Percentiles rank a stretch among this genome's conserved stretches.
Evolutionary conservation across 2,329 filamentous ascomycete genomes (phyloP).

Genomic region (Triangularia verruculosa): DNA sequence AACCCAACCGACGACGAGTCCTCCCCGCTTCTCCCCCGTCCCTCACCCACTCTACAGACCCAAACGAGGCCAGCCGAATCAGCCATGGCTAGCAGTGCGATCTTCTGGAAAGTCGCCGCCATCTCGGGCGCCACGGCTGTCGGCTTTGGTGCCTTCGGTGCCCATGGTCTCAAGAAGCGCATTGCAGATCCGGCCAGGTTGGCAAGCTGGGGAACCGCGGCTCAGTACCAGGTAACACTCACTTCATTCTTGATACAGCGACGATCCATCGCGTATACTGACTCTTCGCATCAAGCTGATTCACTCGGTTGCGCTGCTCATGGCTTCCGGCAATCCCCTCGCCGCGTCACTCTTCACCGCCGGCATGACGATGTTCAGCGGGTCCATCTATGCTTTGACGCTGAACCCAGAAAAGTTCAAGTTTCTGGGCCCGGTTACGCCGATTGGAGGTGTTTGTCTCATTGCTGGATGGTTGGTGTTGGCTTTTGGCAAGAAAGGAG

Average conservation of each 20-base stretch:
- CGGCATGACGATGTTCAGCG: slow-evolving; percentile 66
- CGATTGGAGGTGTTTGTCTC: slow-evolving; percentile 60
- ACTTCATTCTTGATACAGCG: slow-evolving; percentile 1
- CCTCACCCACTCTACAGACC: background rate
- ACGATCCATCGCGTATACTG: too few relatives aligned
- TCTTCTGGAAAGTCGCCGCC: slow-evolving; percentile 61
- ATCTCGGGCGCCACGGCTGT: slow-evolving; percentile 62
- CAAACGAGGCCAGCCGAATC: background rate
- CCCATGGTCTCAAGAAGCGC: slow-evolving; percentile 61
- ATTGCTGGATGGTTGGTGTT: slow-evolving; percentile 61
- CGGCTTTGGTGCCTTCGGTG: slow-evolving; percentile 63
- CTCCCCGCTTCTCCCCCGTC: background rate
- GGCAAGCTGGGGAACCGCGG: slow-evolving; percentile 61
- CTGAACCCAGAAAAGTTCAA: slow-evolving; percentile 61
- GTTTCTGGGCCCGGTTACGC: slow-evolving; percentile 61
- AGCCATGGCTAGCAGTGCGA: slow-evolving; percentile 25
- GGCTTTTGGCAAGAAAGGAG: slow-evolving; percentile 29
- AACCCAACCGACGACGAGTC: background rate
- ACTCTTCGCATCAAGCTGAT: slow-evolving; percentile 46
- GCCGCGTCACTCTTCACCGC: slow-evolving; percentile 59
- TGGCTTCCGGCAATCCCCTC: slow-evolving; percentile 55
- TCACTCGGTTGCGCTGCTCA: slow-evolving; percentile 59
- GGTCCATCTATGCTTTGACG: slow-evolving; percentile 61
- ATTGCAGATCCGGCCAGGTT: slow-evolving; percentile 58
- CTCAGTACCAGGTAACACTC: slow-evolving; percentile 62